phyloP scores from a whole-genome alignment of 371 early-diverging fungal genomes.

The Rhizopus microsporus region DNA sequence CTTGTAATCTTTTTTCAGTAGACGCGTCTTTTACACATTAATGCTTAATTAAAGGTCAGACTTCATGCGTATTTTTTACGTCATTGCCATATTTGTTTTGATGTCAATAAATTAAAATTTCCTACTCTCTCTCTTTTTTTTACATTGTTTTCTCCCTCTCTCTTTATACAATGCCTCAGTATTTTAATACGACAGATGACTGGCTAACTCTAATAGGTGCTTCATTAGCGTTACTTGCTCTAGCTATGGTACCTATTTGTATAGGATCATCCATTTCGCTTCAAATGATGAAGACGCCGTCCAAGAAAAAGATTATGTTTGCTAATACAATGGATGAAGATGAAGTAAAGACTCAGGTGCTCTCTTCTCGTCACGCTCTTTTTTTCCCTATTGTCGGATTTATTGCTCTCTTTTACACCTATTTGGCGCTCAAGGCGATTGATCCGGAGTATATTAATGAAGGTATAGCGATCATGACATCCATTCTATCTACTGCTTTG shows the following conservation, averaged over 20 bases:
- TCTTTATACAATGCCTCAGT: neutral
- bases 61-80: slow-evolving; percentile 2
- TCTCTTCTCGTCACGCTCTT: slow-evolving; percentile 16
- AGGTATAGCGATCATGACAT: slow-evolving; percentile 3
- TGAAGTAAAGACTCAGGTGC: neutral
- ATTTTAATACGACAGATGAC: slow-evolving; percentile 13
- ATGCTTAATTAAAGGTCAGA: neutral
- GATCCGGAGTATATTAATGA: slow-evolving; percentile 16
- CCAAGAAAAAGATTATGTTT: neutral
- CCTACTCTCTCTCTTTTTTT: neutral
- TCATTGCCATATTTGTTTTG: slow-evolving; percentile 1
- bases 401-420: slow-evolving; percentile 6
- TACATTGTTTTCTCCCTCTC: neutral
- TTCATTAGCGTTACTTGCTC: slow-evolving; percentile 14
- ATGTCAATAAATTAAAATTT: slow-evolving; percentile 3
- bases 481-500: slow-evolving; percentile 14
- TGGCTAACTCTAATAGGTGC: slow-evolving; percentile 17
- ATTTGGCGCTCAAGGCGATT: slow-evolving; percentile 4
- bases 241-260: slow-evolving; percentile 19
- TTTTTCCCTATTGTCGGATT: slow-evolving; percentile 20
- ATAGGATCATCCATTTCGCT: slow-evolving; percentile 22
- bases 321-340: slow-evolving; percentile 11
- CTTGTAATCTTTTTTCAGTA: too few relatives aligned
- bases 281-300: slow-evolving; percentile 4
- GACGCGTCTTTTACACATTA: too few relatives aligned